Evolutionary conservation across 2,329 filamentous ascomycete species (phyloP).

Genomic region (Claviceps sp.): DNA sequence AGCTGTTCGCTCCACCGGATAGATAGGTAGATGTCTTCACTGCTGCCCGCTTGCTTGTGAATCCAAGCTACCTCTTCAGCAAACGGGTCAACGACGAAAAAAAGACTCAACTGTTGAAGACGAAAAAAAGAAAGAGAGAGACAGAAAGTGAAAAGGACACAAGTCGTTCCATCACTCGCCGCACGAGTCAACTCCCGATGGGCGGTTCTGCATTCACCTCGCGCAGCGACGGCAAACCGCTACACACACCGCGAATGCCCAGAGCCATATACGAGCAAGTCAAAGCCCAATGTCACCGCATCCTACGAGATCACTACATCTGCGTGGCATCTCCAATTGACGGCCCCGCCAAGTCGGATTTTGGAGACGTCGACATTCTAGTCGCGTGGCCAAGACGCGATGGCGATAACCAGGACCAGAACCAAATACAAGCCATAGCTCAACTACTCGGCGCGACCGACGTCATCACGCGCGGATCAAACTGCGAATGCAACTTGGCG

Average conservation of each 20-base stretch:
- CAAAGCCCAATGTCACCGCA: conserved; percentile 28
- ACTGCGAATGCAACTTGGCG: conserved; percentile 32
- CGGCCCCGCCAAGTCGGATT: conserved; percentile 51
- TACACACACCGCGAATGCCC: conserved; percentile 54
- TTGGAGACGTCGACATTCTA: conserved; percentile 64
- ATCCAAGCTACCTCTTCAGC: not conserved
- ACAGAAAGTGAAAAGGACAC: not conserved
- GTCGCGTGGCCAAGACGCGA: conserved; percentile 26
- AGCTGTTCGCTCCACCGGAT: too few species aligned
- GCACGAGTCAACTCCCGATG: conserved; percentile 31
- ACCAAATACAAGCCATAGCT: conserved; percentile 19
- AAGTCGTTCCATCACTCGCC: not conserved
- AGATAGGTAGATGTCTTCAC: too few species aligned
- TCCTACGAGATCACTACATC: conserved; percentile 38
- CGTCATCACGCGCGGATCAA: conserved; percentile 17
- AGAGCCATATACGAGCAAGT: conserved; percentile 40
- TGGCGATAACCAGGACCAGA: not conserved
- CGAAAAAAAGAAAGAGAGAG: not conserved
- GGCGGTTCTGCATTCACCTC: conserved; percentile 48
- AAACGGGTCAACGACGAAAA: not conserved
- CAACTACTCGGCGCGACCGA: conserved; percentile 31
- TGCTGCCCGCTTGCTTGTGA: too few species aligned
- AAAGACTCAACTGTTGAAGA: not conserved
- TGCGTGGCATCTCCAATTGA: conserved; percentile 50
- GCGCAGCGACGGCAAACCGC: conserved; percentile 25